Percentiles rank a stretch among this genome's conserved stretches.
phyloP scores from a whole-genome alignment of 2,329 filamentous ascomycete genomes.

The Sporothrix variecibatus region DNA sequence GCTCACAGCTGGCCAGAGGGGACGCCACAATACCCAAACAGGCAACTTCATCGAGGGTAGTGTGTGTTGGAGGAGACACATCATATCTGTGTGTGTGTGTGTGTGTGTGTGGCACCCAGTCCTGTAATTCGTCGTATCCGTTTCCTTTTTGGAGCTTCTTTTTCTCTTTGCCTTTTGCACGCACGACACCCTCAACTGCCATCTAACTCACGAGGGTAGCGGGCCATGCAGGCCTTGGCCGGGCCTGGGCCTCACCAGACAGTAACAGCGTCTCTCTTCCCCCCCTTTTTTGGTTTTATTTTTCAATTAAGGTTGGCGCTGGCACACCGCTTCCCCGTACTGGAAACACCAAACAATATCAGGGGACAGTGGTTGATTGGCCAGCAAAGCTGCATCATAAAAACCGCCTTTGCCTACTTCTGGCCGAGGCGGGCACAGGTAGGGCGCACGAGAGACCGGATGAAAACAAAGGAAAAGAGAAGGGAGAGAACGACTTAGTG shows the following conservation, averaged over 20 bases:
- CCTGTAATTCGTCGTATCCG: conserved; percentile 6
- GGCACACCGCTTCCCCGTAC: conserved; percentile 20
- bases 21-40: background rate
- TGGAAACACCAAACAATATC: background rate
- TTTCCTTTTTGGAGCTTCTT: background rate
- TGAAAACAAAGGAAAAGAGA: background rate
- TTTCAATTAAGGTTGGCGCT: conserved; percentile 15
- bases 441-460: background rate
- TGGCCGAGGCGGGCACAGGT: background rate
- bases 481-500: background rate
- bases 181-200: background rate
- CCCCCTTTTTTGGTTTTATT: background rate
- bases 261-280: background rate
- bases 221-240: background rate
- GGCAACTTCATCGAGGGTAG: background rate
- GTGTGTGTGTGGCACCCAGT: conserved; percentile 4
- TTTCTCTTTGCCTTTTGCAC: background rate
- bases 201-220: background rate
- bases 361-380: conserved; percentile 11
- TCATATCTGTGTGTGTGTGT: background rate
- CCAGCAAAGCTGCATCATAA: background rate
- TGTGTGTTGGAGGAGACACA: background rate
- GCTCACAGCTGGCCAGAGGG: background rate
- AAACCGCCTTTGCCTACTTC: background rate
- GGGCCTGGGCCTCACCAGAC: conserved; percentile 5